phyloP scores from a whole-genome alignment of 352 stramenopile species.

The Globisporangium spiculum region DNA sequence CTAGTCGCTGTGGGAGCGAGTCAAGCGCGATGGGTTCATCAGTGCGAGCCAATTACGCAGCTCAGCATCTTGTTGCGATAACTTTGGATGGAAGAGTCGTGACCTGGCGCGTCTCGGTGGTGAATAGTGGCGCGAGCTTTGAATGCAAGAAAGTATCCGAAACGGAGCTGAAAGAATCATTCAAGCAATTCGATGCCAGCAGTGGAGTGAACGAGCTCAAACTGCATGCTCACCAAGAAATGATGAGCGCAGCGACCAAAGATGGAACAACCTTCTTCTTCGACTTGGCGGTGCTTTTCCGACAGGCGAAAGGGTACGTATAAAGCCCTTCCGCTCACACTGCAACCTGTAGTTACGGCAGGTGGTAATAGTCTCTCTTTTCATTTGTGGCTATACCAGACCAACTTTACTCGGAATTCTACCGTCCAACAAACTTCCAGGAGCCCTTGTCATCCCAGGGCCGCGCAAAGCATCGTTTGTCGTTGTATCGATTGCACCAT shows the following conservation, averaged over 20 bases:
- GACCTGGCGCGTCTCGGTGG: conserved; percentile 46
- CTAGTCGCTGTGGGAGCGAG: conserved; percentile 31
- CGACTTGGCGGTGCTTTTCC: conserved; percentile 46
- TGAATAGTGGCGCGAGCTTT: conserved; percentile 26
- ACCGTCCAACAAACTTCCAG: conserved; percentile 49
- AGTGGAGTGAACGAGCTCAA: conserved; percentile 60
- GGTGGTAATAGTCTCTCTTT: not conserved
- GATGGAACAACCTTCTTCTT: conserved; percentile 76
- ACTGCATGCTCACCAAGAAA: conserved; percentile 57
- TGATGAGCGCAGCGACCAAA: conserved; percentile 48
- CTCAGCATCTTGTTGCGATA: conserved; percentile 37
- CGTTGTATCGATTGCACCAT: conserved; percentile 43
- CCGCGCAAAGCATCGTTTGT: conserved; percentile 42
- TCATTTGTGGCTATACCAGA: conserved; percentile 15
- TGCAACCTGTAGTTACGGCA: not conserved
- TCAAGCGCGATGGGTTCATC: conserved; percentile 15
- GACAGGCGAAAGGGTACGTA: conserved; percentile 50
- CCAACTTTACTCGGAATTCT: conserved; percentile 41
- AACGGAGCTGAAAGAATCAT: conserved; percentile 59
- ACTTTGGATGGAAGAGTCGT: conserved; percentile 59
- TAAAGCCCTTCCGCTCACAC: not conserved
- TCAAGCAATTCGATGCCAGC: conserved; percentile 52
- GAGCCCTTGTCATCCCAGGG: conserved; percentile 38
- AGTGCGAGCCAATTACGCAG: conserved; percentile 13
- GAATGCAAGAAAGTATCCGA: conserved; percentile 55